Evolutionary conservation across 192 early-diverging fungal genomes (phyloP).

Genomic region (Linnemannia zychae): DNA sequence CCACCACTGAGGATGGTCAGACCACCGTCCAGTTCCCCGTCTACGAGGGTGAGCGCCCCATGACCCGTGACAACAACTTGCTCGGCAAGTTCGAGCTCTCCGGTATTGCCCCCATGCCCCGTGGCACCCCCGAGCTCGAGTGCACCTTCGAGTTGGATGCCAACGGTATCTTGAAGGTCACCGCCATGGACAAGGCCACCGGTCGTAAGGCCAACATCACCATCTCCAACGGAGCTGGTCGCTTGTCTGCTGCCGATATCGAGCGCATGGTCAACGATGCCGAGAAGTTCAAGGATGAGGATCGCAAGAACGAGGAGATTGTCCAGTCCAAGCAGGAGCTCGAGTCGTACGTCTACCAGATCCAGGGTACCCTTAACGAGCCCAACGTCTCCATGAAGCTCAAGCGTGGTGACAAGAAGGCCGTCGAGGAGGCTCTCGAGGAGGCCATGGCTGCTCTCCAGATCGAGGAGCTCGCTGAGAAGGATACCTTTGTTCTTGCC

Average conservation of each 20-base stretch:
- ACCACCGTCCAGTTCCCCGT: slow-evolving; percentile 86
- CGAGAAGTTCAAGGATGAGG: slow-evolving; percentile 87
- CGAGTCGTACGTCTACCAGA: slow-evolving; percentile 81
- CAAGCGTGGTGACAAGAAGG: slow-evolving; percentile 77
- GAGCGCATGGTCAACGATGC: slow-evolving; percentile 95
- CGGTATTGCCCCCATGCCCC: slow-evolving; percentile 83
- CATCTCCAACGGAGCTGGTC: slow-evolving; percentile 95
- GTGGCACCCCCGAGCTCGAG: slow-evolving; percentile 84
- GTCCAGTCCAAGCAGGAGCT: slow-evolving; percentile 88
- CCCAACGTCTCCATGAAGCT: slow-evolving; percentile 82
- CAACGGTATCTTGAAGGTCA: slow-evolving; percentile 91
- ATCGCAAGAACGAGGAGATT: slow-evolving; percentile 78
- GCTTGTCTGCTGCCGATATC: slow-evolving; percentile 91
- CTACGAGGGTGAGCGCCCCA: slow-evolving; percentile 87
- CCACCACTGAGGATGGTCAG: slow-evolving; percentile 85
- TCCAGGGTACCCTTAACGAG: slow-evolving; percentile 75
- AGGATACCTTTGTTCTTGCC: slow-evolving; percentile 72
- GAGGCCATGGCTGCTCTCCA: slow-evolving; percentile 84
- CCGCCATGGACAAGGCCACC: slow-evolving; percentile 92
- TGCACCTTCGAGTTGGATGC: slow-evolving; percentile 88
- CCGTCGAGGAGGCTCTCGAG: slow-evolving; percentile 79
- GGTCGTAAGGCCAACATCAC: slow-evolving; percentile 93
- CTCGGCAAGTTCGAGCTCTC: slow-evolving; percentile 86
- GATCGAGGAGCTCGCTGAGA: slow-evolving; percentile 70
- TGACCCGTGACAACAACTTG: slow-evolving; percentile 92